Evolutionary conservation across 768 basidiomycete genomes (phyloP), one percentile per base, ranked within the genome.

Genomic region (Mycena floridula): DNA sequence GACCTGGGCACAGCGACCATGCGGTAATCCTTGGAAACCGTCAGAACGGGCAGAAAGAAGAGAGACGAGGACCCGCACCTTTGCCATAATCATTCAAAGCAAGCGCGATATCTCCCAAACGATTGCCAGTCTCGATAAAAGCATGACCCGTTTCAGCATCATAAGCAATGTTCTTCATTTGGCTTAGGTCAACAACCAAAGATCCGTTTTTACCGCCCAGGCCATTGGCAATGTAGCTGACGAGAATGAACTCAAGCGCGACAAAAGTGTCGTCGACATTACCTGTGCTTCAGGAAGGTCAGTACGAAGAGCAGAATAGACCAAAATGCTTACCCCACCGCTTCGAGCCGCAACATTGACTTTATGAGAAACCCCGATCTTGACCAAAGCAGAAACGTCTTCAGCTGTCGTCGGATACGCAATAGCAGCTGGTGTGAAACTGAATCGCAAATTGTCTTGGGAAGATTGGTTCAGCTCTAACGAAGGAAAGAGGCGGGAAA

Each of bases 1-100:
- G 21, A 74, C 70, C 42, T 72, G 68, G 0, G 70, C 63, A 47
- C 70, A 73, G 3, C 67, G 67, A 6, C 72, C 73, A 47, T 73
- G 73, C 1, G 69, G 64, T 41, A 70, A 48, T 3, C 15, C 11
- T 30, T 48, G 25, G 37, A 24, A 23, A 16, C 15, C n/a, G n/a
- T n/a, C n/a, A n/a, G n/a, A n/a, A 15, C 15, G n/a, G 18, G 12
- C 4, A 18, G 25, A 44, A 26, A n/a, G 11, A n/a, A n/a, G n/a
- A n/a, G n/a, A n/a, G n/a, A 47, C 72, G 73, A 2, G 69, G 64
- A 40, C 69, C 48, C 2, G 64, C 70, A 25, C 68, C 44, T 16
- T 67, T 64, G n/a, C 52, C 56, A 16, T 62, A 52, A 5, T 56
- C 53, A 45, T 66, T 66, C 43, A 74, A 53, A 2, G 54, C 56